Base-by-base conservation (phyloP, 108 stramenopile genomes). In the Skeletonema tropicum region DNA sequence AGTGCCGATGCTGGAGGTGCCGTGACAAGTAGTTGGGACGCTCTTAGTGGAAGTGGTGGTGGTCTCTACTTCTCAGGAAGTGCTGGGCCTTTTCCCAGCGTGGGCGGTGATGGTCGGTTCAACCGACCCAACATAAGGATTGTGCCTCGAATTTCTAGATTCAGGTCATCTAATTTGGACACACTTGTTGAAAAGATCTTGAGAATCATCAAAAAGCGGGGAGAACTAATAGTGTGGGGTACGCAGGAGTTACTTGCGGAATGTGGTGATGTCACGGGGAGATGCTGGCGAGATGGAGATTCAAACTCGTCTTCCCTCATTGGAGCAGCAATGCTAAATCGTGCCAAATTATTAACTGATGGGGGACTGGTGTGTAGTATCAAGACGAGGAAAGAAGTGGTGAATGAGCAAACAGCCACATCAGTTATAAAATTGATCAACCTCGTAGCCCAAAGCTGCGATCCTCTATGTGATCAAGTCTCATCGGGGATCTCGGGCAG, bases 161-260 rank as follows among this genome's bases (percentile, higher is more conserved):
- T 81, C 26, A 55, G 80, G 23, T 68, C 68, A 17, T 73, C 73
- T 36, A 74, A 70, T 21, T 58, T 48, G 6, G 89, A 91, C 19
- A 69, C 86, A 25, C 76, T 85, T 23, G 68, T 91, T 31, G 69
- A 74, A 35, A 86, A 86, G 64, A 60, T 91, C 3, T 76, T 89
- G 0, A 72, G 74, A n/a, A 79, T 89, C 11, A 62, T 91, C 39
- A 77, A 83, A 30, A 81, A 85, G 62, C 82, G 88, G 60, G 93
- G 93, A 12, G 89, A 94, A 55, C 49, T 92, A 26, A 81, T 92
- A 29, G 85, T 94, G 10, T 94, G 93, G 93, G 93, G 93, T 6
- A 89, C 86, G n/a, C 82, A 80, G 58, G 93, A 94, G 77, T 57
- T 92, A 45, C 21, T 89, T 21, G 74, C 89, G n/a, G 90, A 94